Evolutionary conservation across 2,329 filamentous ascomycete genomes (phyloP).

Genomic region (Pseudogymnoascus sp.): DNA sequence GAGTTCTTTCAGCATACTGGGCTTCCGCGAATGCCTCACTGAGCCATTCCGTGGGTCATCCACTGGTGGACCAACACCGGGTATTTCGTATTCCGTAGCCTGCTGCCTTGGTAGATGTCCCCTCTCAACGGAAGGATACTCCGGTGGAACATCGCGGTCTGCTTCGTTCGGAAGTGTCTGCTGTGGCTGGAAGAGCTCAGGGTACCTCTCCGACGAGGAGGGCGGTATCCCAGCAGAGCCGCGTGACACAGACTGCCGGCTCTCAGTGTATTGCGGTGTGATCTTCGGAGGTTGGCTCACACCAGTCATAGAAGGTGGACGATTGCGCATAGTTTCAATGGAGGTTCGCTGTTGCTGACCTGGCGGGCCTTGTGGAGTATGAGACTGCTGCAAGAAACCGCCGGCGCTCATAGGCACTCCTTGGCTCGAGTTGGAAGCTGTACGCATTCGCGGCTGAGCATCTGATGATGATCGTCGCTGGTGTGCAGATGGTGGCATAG

Average conservation of each 20-base stretch:
- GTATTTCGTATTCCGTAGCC: conserved; percentile 32
- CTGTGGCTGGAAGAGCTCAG: conserved; percentile 36
- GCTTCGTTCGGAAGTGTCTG: conserved; percentile 17
- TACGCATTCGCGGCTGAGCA: background rate
- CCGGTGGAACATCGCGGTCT: conserved; percentile 19
- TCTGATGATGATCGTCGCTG: background rate
- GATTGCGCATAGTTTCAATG: background rate
- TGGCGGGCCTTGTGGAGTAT: background rate
- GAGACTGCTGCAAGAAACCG: background rate
- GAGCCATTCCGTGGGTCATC: conserved; percentile 31
- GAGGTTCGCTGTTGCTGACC: background rate
- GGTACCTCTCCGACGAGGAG: conserved; percentile 43
- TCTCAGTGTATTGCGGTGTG: background rate
- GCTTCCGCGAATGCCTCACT: conserved; percentile 20
- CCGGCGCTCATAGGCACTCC: background rate
- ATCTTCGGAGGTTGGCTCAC: background rate
- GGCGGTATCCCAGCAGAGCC: conserved; percentile 36
- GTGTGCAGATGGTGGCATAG: background rate
- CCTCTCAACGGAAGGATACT: conserved; percentile 23
- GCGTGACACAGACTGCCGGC: conserved; percentile 11
- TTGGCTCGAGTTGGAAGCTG: background rate
- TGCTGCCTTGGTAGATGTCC: conserved; percentile 34
- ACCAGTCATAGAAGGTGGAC: background rate
- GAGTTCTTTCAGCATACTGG: conserved; percentile 44
- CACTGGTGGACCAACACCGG: conserved; percentile 30